Evolutionary conservation across 352 stramenopile genomes (phyloP).

Genomic region (Phytopythium sindhum): DNA sequence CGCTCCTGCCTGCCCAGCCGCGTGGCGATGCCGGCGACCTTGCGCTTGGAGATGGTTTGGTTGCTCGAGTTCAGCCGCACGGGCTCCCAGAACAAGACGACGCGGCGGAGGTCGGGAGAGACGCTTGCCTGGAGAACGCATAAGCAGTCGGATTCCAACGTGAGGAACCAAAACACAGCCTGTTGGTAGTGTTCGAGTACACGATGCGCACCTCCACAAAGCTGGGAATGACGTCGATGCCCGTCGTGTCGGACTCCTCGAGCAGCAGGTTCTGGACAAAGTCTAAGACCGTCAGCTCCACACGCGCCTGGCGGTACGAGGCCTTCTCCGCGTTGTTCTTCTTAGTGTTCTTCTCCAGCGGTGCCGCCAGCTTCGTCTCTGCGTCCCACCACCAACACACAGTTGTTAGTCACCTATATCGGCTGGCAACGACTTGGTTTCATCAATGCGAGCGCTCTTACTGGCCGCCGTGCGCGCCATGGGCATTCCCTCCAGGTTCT

Average conservation of each 20-base stretch:
- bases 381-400: not conserved
- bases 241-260: constrained; percentile 56
- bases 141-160: not conserved
- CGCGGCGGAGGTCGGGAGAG: constrained; percentile 55
- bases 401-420: constrained; percentile 5
- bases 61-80: constrained; percentile 64
- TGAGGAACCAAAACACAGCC: not conserved
- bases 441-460: constrained; percentile 18
- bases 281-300: constrained; percentile 59
- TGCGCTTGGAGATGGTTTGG: constrained; percentile 74
- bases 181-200: not conserved
- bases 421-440: not conserved
- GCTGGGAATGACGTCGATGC: constrained; percentile 58
- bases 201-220: constrained; percentile 50
- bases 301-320: constrained; percentile 70
- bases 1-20: constrained; percentile 58
- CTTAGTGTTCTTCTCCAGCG: constrained; percentile 72
- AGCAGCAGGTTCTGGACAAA: constrained; percentile 71
- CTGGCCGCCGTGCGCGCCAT: constrained; percentile 36
- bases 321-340: constrained; percentile 53
- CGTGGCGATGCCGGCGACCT: constrained; percentile 58
- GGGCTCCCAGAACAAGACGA: constrained; percentile 75
- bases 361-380: constrained; percentile 70
- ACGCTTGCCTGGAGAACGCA: constrained; percentile 44
- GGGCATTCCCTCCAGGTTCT: constrained; percentile 45